Base-by-base conservation (phyloP, 1,284 basidiomycete genomes). In the Puccinia sorghi region DNA sequence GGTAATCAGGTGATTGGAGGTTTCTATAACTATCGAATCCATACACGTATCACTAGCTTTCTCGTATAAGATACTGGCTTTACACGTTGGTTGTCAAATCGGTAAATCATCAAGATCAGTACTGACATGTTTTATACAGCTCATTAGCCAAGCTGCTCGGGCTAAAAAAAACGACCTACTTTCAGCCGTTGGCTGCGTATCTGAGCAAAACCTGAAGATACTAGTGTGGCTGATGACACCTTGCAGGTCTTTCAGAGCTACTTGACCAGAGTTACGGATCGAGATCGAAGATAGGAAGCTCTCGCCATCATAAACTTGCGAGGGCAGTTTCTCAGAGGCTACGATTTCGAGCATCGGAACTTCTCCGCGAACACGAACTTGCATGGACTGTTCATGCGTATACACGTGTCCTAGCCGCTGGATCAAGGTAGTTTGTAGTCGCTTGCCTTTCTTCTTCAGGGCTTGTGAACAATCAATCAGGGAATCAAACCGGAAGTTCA, bases 381-480 rank as follows among this genome's bases (percentile, higher is more conserved):
- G 20, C 66, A 78, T 70, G 4, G 75, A 78, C 39, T 71, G 17
- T 37, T 78, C 75, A 15, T 32, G n/a, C 39, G 50, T 50, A 71
- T 78, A 78, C 2, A 61, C 39, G 0, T 56, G 37, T 2, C 56
- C 56, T 17, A 78, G 25, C 41, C 75, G 50, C 12, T 78, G 32
- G 15, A 25, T 27, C 17, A 78, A 61, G 3, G 75, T 78, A 9
- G 22, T 41, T 54, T 78, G 64, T 22, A 78, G 54, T 20, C 75
- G 50, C 54, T 71, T 70, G 3, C 75, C 75, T 63, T 78, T 70
- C 67, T 78, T 78, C 37, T 57, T 71, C 4, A 78, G 37, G 11
- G 25, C 9, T 71, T 78, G 52, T 32, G 41, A 57, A 52, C 64
- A 56, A 4, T 70, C 46, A 25, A 78, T 22, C 32, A 78, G 37